Percentiles rank a stretch among this genome's conserved stretches.
These are phyloP conservation scores for Yamadazyma tumulicola DNA, from an alignment of 805 yeast species.

Conservation along the genomic window DNA sequence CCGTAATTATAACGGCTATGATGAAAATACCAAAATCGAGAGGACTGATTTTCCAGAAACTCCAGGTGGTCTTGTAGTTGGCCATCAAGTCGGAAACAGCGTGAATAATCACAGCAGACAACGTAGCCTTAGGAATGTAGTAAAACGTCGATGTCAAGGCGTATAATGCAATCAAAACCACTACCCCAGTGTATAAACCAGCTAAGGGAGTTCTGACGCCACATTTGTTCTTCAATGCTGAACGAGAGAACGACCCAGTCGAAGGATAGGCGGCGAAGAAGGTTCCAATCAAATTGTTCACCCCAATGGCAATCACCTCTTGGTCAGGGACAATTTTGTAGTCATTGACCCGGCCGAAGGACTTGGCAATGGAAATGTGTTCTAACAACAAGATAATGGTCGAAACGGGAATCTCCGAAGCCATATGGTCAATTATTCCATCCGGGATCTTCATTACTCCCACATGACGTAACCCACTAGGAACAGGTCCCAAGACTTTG, in stretches of 20 bases:
- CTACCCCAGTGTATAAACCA: constrained; percentile 84
- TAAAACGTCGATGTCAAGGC: constrained; percentile 79
- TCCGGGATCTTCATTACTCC: constrained; percentile 67
- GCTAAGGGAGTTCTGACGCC: constrained; percentile 94
- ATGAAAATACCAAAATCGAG: constrained; percentile 70
- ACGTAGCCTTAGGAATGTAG: constrained; percentile 86
- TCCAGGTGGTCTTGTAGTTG: constrained; percentile 61
- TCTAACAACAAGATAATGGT: constrained; percentile 78
- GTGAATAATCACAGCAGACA: constrained; percentile 86
- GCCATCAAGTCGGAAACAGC: constrained; percentile 87
- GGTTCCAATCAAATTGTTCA: constrained; percentile 84
- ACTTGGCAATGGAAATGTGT: constrained; percentile 90
- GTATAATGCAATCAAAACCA: constrained; percentile 83
- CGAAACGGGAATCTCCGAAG: constrained; percentile 81
- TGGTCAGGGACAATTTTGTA: constrained; percentile 91
- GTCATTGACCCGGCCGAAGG: constrained; percentile 89
- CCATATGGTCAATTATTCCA: constrained; percentile 57
- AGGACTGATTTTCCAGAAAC: constrained; percentile 71
- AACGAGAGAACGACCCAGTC: constrained; percentile 92
- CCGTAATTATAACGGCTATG: constrained; percentile 68
- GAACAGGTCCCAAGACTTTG: constrained; percentile 70
- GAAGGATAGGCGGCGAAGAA: constrained; percentile 93
- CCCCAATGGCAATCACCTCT: constrained; percentile 91
- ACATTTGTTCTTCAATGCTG: constrained; percentile 92
- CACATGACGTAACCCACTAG: constrained; percentile 74